Evolutionary conservation across 1,284 basidiomycete species (phyloP).

Genomic region (Inonotus obliquus): DNA sequence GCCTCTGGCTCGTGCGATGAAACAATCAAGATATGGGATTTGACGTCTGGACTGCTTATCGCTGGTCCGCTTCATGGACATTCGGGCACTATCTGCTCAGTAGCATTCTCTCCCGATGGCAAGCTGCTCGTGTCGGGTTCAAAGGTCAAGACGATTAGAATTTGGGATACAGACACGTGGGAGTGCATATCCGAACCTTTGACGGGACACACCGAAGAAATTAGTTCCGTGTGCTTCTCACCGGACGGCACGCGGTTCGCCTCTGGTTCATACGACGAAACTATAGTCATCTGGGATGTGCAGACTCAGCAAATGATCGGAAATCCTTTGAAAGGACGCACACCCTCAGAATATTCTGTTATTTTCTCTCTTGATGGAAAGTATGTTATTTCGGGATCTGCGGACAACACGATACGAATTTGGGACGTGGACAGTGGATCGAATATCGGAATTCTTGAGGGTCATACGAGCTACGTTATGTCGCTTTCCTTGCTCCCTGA

Average conservation of each 20-base stretch:
- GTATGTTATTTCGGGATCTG: conserved; percentile 82
- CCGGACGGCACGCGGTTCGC: not conserved
- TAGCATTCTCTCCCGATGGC: not conserved
- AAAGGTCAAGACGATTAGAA: not conserved
- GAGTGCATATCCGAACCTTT: too few species aligned
- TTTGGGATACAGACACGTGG: not conserved
- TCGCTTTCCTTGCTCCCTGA: not conserved
- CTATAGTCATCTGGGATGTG: conserved; percentile 2
- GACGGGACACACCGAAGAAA: too few species aligned
- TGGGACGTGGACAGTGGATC: conserved; percentile 49
- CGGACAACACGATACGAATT: conserved; percentile 99
- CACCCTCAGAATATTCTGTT: not conserved
- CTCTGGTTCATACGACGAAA: not conserved
- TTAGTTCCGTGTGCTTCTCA: too few species aligned
- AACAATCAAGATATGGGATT: conserved; percentile 9
- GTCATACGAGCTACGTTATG: not conserved
- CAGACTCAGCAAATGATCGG: not conserved
- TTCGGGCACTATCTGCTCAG: not conserved
- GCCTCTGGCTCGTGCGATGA: conserved; percentile 1
- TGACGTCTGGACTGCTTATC: not conserved
- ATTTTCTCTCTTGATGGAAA: too few species aligned
- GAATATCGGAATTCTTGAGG: not conserved
- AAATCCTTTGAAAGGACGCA: not conserved
- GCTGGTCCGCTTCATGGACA: not conserved
- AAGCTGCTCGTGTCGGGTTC: not conserved